Evolutionary conservation across 2,329 filamentous ascomycete genomes (phyloP).

Genomic region (Orbilia javanica): DNA sequence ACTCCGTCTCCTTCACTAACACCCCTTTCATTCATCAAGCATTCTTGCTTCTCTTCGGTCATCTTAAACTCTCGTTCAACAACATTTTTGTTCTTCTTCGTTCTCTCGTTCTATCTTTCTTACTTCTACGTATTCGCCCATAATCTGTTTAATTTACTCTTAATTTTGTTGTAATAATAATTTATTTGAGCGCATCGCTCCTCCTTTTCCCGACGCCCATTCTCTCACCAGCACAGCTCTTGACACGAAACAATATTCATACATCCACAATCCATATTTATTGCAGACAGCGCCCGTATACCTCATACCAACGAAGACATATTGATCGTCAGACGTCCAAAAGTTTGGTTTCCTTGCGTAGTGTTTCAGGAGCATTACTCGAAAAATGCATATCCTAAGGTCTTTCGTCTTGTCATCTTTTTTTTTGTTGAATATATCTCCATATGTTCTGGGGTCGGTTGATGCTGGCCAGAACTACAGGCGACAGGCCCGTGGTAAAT

Average conservation of each 20-base stretch:
- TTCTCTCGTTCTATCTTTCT: background rate
- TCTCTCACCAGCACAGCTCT: background rate
- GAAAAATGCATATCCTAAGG: slow-evolving; percentile 31
- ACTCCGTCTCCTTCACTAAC: background rate
- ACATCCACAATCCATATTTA: background rate
- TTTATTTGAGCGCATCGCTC: background rate
- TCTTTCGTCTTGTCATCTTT: slow-evolving; percentile 39
- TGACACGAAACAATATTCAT: background rate
- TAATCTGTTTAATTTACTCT: background rate
- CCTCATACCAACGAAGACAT: background rate
- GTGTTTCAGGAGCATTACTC: background rate
- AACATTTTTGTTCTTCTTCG: background rate
- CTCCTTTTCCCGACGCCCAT: slow-evolving; percentile 12
- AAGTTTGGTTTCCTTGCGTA: background rate
- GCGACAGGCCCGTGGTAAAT: slow-evolving; percentile 42
- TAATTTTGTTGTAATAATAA: background rate
- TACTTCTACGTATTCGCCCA: background rate
- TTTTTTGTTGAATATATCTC: slow-evolving; percentile 24
- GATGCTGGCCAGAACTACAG: slow-evolving; percentile 16
- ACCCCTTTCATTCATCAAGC: slow-evolving; percentile 18
- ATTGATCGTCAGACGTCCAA: background rate
- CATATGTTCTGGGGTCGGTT: slow-evolving; percentile 11
- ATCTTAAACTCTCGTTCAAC: slow-evolving; percentile 18
- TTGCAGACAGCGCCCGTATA: background rate
- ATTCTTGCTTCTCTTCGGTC: slow-evolving; percentile 6